phyloP scores from a whole-genome alignment of 164 flowering plant species.

The Taxillus chinensis region DNA sequence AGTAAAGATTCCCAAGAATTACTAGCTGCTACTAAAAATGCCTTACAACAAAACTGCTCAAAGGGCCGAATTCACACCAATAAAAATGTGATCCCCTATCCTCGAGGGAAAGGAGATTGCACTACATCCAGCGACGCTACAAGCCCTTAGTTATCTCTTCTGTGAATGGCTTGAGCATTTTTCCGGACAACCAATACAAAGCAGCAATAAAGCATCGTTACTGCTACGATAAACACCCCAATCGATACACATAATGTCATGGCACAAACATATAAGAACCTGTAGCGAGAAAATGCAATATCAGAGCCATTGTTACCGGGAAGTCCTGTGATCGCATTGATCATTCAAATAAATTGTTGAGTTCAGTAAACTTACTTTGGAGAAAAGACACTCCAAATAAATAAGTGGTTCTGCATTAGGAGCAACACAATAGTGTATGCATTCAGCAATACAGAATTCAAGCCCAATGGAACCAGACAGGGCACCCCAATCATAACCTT shows the following conservation, averaged over 20 bases:
- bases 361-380: slow-evolving; percentile 68
- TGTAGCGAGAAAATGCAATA: slow-evolving; percentile 12
- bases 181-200: slow-evolving; percentile 25
- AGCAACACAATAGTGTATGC: slow-evolving; percentile 73
- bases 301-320: no score
- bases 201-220: slow-evolving; percentile 36
- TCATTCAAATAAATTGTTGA: neutral
- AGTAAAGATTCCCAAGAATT: no score
- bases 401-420: slow-evolving; percentile 88
- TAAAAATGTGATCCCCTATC: no score
- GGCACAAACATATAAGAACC: slow-evolving; percentile 80
- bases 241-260: slow-evolving; percentile 52
- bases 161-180: neutral
- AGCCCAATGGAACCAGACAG: slow-evolving; percentile 64
- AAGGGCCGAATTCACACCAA: no score
- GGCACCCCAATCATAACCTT: slow-evolving; percentile 49
- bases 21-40: no score
- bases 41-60: no score
- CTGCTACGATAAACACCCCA: slow-evolving; percentile 47
- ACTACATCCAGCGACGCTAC: neutral
- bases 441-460: slow-evolving; percentile 64
- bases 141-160: neutral
- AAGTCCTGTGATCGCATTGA: no score
- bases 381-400: slow-evolving; percentile 96
- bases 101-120: no score